Percentiles rank a stretch among this genome's conserved stretches.
phyloP scores from a whole-genome alignment of 2,329 filamentous ascomycete genomes.

The Fusarium tuaranense region DNA sequence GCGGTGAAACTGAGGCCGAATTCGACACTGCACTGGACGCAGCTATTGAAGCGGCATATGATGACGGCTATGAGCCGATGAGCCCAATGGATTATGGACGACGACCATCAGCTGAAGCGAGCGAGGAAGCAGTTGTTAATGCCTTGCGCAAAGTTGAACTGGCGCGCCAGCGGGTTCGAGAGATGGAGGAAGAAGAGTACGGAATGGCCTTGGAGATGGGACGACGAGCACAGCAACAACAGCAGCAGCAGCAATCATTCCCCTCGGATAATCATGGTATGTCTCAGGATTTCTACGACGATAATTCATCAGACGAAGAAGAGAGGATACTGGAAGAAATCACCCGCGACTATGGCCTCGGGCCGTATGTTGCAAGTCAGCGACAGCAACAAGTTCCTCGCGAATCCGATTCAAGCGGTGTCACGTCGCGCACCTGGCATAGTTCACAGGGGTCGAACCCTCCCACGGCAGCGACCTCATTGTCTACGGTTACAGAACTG shows the following conservation, averaged over 20 bases:
- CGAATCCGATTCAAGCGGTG: constrained; percentile 84
- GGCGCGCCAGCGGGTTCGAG: constrained; percentile 79
- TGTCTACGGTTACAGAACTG: constrained; percentile 78
- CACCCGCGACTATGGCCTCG: constrained; percentile 83
- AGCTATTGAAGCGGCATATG: constrained; percentile 95
- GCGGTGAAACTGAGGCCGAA: constrained; percentile 84
- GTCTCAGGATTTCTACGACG: constrained; percentile 71
- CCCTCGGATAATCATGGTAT: constrained; percentile 27
- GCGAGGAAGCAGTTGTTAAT: constrained; percentile 62
- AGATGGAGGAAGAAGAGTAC: constrained; percentile 76
- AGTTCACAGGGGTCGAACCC: constrained; percentile 81
- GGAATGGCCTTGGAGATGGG: constrained; percentile 54
- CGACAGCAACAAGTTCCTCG: constrained; percentile 74
- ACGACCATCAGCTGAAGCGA: constrained; percentile 52
- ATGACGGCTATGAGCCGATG: constrained; percentile 87
- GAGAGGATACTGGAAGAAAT: constrained; percentile 88
- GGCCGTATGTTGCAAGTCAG: constrained; percentile 73
- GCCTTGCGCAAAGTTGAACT: constrained; percentile 76
- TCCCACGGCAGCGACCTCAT: constrained; percentile 52
- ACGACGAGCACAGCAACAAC: constrained; percentile 53
- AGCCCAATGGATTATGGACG: constrained; percentile 57
- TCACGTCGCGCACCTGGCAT: constrained; percentile 83
- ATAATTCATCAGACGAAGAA: constrained; percentile 76
- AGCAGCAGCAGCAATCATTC: constrained; percentile 42
- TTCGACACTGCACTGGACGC: constrained; percentile 96